Conservation (phyloP, 2,329 filamentous ascomycete genomes). For the Hymenotorrendiella dingleyae region DNA sequence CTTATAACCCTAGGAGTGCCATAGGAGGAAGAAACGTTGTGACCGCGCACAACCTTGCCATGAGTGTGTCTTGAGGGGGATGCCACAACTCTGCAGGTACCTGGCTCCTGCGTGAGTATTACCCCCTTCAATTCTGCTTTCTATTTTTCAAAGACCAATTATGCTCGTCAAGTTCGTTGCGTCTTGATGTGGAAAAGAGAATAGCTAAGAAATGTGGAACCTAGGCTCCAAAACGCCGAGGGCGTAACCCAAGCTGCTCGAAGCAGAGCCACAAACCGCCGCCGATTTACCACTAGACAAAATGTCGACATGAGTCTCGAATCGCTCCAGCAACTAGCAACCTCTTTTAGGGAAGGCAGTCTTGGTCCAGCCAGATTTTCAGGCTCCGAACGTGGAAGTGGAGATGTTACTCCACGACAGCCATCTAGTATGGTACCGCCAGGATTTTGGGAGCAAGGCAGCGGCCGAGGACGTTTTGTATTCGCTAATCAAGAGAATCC, state of each 20-base stretch:
- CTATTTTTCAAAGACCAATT: no score
- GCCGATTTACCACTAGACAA: conserved; percentile 1
- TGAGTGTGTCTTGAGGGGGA: conserved; percentile 16
- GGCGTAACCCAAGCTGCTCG: conserved; percentile 5
- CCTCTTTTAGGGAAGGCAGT: background rate
- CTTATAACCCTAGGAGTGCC: conserved; percentile 7
- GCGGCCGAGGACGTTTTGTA: no score
- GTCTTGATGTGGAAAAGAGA: no score
- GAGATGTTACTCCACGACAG: background rate
- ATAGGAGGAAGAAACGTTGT: conserved; percentile 24
- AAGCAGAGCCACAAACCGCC: background rate
- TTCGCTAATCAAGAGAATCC: no score
- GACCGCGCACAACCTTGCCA: conserved; percentile 15
- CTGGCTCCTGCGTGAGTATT: conserved; percentile 11
- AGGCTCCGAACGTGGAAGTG: background rate
- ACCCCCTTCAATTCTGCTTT: background rate
- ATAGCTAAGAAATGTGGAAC: no score
- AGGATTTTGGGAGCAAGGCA: background rate
- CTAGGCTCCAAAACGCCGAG: conserved; percentile 3
- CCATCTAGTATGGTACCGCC: background rate
- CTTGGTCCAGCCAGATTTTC: background rate
- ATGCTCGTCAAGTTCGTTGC: no score
- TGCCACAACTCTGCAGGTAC: conserved; percentile 18
- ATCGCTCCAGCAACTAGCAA: background rate
- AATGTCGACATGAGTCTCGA: conserved; percentile 4